Percentiles rank a stretch among this genome's conserved stretches.
These are phyloP conservation scores for Xylariomycetidae sp. DNA, from an alignment of 2,329 filamentous ascomycete genomes.

Conservation along the genomic window DNA sequence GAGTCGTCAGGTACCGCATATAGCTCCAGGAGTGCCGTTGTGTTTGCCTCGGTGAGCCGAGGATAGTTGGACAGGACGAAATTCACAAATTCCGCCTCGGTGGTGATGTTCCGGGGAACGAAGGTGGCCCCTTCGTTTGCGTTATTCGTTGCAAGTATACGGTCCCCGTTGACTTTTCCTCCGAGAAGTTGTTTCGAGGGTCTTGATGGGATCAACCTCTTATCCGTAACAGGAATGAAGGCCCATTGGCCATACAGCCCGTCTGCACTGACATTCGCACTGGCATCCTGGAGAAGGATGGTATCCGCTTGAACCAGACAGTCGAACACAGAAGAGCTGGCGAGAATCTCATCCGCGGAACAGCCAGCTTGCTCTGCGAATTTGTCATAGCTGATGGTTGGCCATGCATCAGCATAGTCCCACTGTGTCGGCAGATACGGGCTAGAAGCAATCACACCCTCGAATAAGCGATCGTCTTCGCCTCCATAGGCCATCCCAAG, in stretches of 20 bases:
- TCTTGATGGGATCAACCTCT: conserved; percentile 24
- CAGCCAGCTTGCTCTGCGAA: conserved; percentile 32
- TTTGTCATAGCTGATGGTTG: conserved; percentile 27
- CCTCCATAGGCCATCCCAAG: conserved; percentile 44
- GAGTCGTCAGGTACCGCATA: conserved; percentile 23
- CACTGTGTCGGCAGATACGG: conserved; percentile 54
- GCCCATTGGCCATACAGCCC: conserved; percentile 26
- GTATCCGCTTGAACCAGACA: conserved; percentile 31
- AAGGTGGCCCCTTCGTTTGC: conserved; percentile 34
- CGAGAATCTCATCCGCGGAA: conserved; percentile 11
- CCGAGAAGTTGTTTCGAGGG: conserved; percentile 24
- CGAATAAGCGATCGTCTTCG: conserved; percentile 42
- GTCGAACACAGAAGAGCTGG: conserved; percentile 24
- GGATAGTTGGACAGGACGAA: conserved; percentile 32
- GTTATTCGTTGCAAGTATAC: conserved; percentile 29
- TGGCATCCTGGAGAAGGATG: conserved; percentile 30
- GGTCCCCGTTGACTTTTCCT: conserved; percentile 28
- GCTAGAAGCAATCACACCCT: conserved; percentile 31
- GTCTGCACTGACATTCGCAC: conserved; percentile 22
- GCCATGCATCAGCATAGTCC: conserved; percentile 25
- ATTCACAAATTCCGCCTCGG: conserved; percentile 21
- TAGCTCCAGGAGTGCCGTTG: conserved; percentile 26
- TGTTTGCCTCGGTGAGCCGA: conserved; percentile 24
- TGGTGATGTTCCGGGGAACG: conserved; percentile 31
- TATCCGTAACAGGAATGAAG: conserved; percentile 35